Evolutionary conservation across 2,329 filamentous ascomycete species (phyloP).

Genomic region (Graphium sp.): DNA sequence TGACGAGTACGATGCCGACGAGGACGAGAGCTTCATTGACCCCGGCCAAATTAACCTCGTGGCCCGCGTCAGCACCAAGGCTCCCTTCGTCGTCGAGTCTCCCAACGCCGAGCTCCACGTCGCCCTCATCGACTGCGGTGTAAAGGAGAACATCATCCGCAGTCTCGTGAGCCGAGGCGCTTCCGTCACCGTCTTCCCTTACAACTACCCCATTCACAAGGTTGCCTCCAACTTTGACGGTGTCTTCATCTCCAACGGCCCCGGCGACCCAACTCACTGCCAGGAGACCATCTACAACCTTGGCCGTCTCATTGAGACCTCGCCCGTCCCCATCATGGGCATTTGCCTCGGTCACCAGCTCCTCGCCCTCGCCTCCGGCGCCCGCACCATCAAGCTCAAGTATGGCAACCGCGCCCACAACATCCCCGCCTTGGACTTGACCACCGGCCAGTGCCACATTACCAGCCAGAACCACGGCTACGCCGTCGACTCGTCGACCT

Average conservation of each 20-base stretch:
- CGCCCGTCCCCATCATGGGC: conserved; percentile 85
- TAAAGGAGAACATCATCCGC: conserved; percentile 98
- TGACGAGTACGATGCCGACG: conserved; percentile 95
- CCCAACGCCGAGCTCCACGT: conserved; percentile 74
- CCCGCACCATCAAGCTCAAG: conserved; percentile 90
- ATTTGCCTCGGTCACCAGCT: conserved; percentile 98
- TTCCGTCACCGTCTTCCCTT: conserved; percentile 87
- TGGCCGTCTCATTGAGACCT: conserved; percentile 75
- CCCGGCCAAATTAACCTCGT: conserved; percentile 95
- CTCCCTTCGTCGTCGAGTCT: conserved; percentile 87
- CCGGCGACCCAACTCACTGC: conserved; percentile 95
- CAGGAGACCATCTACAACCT: conserved; percentile 89
- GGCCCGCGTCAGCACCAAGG: conserved; percentile 92
- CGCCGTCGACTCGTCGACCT: conserved; percentile 71
- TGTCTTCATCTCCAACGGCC: conserved; percentile 97
- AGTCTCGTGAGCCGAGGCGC: conserved; percentile 84
- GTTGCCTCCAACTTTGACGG: conserved; percentile 95
- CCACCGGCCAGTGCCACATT: conserved; percentile 94
- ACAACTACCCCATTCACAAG: conserved; percentile 96
- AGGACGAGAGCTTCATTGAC: conserved; percentile 92
- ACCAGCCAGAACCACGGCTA: conserved; percentile 98
- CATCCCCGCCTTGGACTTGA: conserved; percentile 87
- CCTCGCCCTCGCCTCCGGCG: conserved; percentile 75
- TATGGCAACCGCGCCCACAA: conserved; percentile 99
- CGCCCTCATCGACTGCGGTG: conserved; percentile 91